phyloP scores from a whole-genome alignment of 2,329 filamentous ascomycete genomes.

The Pseudophaeomoniella oleicola region DNA sequence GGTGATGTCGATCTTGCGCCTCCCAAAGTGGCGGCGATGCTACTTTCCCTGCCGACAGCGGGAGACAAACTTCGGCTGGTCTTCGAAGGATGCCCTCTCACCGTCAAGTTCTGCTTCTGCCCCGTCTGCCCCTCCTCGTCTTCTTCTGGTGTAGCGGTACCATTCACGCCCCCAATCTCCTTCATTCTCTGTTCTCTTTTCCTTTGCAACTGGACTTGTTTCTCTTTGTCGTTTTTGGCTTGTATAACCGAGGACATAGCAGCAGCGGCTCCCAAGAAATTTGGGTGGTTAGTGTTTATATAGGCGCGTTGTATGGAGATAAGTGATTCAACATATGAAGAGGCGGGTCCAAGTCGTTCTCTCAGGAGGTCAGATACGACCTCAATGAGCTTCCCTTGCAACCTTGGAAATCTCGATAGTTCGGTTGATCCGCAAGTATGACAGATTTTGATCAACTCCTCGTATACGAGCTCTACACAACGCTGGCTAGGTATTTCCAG shows the following conservation, averaged over 20 bases:
- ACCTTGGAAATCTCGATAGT: constrained; percentile 74
- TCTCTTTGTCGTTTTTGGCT: constrained; percentile 87
- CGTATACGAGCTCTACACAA: constrained; percentile 95
- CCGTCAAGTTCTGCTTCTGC: constrained; percentile 35
- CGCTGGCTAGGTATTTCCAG: constrained; percentile 88
- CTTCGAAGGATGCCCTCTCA: constrained; percentile 48
- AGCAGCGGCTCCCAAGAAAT: constrained; percentile 90
- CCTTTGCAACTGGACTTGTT: constrained; percentile 61
- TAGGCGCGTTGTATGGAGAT: constrained; percentile 97
- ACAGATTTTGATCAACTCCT: constrained; percentile 98
- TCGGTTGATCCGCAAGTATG: constrained; percentile 96
- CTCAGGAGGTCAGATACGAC: constrained; percentile 91
- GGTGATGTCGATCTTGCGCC: constrained; percentile 48
- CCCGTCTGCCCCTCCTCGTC: constrained; percentile 52
- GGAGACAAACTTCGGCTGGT: constrained; percentile 69
- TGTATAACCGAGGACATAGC: constrained; percentile 96
- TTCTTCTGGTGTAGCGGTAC: constrained; percentile 51
- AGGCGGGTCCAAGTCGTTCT: constrained; percentile 79
- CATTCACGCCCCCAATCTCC: constrained; percentile 65
- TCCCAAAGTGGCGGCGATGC: constrained; percentile 53
- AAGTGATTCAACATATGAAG: constrained; percentile 83
- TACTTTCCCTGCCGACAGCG: constrained; percentile 48
- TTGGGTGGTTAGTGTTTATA: constrained; percentile 98
- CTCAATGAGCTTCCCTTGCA: constrained; percentile 95
- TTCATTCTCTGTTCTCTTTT: constrained; percentile 74